Evolutionary conservation across 441 rosid genomes (phyloP), one percentile per base, ranked within the genome.

Genomic region (Croton setiger): DNA sequence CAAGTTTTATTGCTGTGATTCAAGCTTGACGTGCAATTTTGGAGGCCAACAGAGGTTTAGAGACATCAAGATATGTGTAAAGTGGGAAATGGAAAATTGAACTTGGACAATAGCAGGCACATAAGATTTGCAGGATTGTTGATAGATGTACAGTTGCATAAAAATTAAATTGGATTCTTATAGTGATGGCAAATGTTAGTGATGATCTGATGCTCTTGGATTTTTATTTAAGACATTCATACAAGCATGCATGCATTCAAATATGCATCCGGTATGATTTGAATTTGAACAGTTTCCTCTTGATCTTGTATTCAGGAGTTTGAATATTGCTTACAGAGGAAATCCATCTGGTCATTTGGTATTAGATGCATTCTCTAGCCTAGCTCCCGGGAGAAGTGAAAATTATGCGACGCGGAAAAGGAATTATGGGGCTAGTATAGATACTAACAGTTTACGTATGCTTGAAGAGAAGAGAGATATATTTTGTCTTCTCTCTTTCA

Each of bases 401-500:
- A 84, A 77, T 72, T 77, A 57, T 67, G 31, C 71, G 45, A 79
- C 80, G 77, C 88, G 80, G 71, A 87, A 78, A 80, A 86, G 85
- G 83, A 80, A 82, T 75, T 81, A 69, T 53, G 90, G 94, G 70
- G 94, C 88, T 74, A 75, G 89, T 66, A 75, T 96, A 75, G 87
- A 90, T 81, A 73, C 85, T 81, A 84, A 88, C 86, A 88, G 72
- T 80, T 83, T 96, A 77, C 86, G 83, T 53, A 84, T 80, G 86
- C 93, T 96, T 67, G 84, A 87, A 77, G 97, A 96, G 82, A 91
- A 85, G 96, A 90, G 93, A 88, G 91, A 90, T 82, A 57, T 87
- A 78, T 88, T 93, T 88, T 93, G 78, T 74, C 78, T 85, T 80
- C 90, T 93, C 90, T 91, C 98, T 86, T 90, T 90, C 72, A 71